These are phyloP conservation scores for Fomitopsis palustris DNA, from an alignment of 1,284 basidiomycete genomes.

Conservation along the genomic window DNA sequence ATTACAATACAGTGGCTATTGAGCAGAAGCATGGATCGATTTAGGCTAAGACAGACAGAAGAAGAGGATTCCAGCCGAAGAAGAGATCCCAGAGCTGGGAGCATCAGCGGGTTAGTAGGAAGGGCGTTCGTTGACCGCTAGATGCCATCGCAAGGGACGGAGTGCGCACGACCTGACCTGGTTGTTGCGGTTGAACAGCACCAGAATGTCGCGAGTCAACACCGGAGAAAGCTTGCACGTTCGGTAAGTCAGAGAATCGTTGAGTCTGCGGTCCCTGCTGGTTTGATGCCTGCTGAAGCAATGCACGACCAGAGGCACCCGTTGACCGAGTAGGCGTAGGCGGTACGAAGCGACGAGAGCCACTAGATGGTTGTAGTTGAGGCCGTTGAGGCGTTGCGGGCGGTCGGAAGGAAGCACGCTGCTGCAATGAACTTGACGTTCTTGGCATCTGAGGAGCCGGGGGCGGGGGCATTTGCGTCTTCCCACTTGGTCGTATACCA, in stretches of 20 bases:
- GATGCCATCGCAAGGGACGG: conserved; percentile 11
- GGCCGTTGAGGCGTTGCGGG: conserved; percentile 11
- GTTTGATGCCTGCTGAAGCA: conserved; percentile 13
- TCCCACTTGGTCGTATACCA: neutral
- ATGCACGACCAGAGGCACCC: conserved; percentile 15
- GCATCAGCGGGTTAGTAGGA: conserved; percentile 9
- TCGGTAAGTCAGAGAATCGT: conserved; percentile 10
- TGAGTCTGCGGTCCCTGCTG: conserved; percentile 4
- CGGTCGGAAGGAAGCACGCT: conserved; percentile 14
- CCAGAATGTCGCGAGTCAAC: neutral
- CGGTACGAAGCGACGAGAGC: conserved; percentile 14
- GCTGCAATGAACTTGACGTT: conserved; percentile 1
- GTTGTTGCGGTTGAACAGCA: conserved; percentile 1
- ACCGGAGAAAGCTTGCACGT: conserved; percentile 4
- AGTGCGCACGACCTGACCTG: conserved; percentile 4
- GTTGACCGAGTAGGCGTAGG: conserved; percentile 11
- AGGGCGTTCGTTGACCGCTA: conserved; percentile 17
- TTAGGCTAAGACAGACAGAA: no score
- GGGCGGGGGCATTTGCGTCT: conserved; percentile 11
- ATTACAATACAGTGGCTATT: no score
- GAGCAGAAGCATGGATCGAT: no score
- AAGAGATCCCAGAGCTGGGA: no score
- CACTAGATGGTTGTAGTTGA: conserved; percentile 6
- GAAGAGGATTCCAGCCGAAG: no score
- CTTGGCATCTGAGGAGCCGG: conserved; percentile 10